Percentiles rank a stretch among this genome's conserved stretches.
phyloP scores from a whole-genome alignment of 768 basidiomycete species.

The Porpolomopsis calyptriformis region DNA sequence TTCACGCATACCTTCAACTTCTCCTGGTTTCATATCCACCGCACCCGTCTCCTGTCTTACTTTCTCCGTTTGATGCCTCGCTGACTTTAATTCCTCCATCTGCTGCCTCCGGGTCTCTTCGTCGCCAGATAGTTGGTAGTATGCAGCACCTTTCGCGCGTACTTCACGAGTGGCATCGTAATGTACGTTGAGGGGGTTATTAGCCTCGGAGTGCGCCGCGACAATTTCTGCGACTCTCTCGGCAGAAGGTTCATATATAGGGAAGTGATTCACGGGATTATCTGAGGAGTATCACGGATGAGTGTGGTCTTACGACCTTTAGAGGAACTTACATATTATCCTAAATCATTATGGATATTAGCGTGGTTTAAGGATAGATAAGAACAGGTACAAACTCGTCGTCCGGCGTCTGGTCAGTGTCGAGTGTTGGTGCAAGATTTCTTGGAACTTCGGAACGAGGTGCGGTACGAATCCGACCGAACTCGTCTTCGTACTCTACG shows the following conservation, averaged over 20 bases:
- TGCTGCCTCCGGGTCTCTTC: slow-evolving; percentile 67
- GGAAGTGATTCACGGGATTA: slow-evolving; percentile 79
- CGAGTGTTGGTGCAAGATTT: slow-evolving; percentile 38
- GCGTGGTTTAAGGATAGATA: slow-evolving; percentile 8
- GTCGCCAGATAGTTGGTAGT: slow-evolving; percentile 85
- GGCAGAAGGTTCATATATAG: slow-evolving; percentile 74
- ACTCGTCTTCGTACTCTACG: slow-evolving; percentile 81
- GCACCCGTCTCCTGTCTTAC: slow-evolving; percentile 51
- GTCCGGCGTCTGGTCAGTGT: slow-evolving; percentile 37
- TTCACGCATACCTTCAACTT: slow-evolving; percentile 64
- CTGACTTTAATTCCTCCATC: slow-evolving; percentile 69
- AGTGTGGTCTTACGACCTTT: background rate
- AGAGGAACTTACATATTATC: slow-evolving; percentile 39
- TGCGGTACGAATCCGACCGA: slow-evolving; percentile 63
- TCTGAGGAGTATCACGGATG: slow-evolving; percentile 29
- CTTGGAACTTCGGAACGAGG: slow-evolving; percentile 70
- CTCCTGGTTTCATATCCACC: slow-evolving; percentile 52
- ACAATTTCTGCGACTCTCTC: slow-evolving; percentile 71
- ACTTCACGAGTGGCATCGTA: slow-evolving; percentile 79
- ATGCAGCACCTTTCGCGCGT: slow-evolving; percentile 81
- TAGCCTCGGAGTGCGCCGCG: slow-evolving; percentile 56
- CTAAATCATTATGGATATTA: slow-evolving; percentile 21
- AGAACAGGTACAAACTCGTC: slow-evolving; percentile 40
- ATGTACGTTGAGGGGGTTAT: slow-evolving; percentile 63
- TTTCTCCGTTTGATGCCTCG: slow-evolving; percentile 62